Percentiles rank a stretch among this genome's conserved stretches.
These are phyloP conservation scores for Byssoonygena ceratinophila DNA, from an alignment of 2,329 filamentous ascomycete species.

Conservation along the genomic window DNA sequence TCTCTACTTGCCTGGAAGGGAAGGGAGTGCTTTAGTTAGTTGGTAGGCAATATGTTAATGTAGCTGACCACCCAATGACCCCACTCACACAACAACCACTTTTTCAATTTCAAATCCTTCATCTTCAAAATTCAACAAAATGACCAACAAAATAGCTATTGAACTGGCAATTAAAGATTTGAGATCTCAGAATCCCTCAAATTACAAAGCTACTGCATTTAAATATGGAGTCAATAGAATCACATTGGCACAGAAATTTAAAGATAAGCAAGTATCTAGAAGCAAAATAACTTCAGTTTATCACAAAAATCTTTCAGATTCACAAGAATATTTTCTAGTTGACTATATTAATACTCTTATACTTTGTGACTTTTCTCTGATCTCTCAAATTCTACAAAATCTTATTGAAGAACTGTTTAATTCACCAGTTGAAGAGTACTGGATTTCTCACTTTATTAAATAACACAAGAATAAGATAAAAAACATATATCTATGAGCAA, in stretches of 20 bases:
- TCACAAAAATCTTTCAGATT: too few species aligned
- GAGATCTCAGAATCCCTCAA: background rate
- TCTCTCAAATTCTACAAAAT: background rate
- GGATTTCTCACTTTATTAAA: background rate
- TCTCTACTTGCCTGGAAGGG: too few species aligned
- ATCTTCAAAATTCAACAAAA: too few species aligned
- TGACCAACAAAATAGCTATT: too few species aligned
- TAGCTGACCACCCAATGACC: too few species aligned
- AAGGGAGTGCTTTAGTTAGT: too few species aligned
- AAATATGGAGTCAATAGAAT: conserved; percentile 1
- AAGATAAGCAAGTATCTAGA: conserved; percentile 1
- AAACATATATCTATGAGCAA: conserved; percentile 4
- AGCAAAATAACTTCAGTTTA: background rate
- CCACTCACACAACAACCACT: too few species aligned
- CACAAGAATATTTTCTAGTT: too few species aligned
- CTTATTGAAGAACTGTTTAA: conserved; percentile 1
- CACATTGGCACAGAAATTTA: background rate
- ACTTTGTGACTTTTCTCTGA: too few species aligned
- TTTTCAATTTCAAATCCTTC: too few species aligned
- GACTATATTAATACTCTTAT: too few species aligned
- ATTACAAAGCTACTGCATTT: conserved; percentile 1
- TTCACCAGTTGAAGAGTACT: background rate
- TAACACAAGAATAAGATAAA: background rate
- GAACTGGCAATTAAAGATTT: conserved; percentile 12
- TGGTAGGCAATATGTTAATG: too few species aligned